A percentile compares a stretch with the other conserved stretches of the same genome.
Conservation (phyloP, 352 stramenopile species). For the Globisporangium paddicum region DNA sequence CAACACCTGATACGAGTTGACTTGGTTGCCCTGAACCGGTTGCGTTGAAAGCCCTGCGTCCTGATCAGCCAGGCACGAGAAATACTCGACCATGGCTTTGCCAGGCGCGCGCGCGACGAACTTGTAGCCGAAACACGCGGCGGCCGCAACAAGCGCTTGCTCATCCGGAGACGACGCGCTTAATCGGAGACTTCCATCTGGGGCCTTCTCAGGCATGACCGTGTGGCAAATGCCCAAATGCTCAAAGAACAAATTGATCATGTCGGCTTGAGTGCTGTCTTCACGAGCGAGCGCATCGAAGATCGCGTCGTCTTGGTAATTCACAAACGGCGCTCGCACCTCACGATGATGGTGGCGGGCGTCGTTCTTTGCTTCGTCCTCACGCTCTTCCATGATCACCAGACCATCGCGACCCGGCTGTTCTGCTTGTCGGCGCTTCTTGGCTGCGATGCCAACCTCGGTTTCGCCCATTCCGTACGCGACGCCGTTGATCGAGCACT, state of each 20-base stretch:
- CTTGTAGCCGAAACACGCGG: slow-evolving; percentile 79
- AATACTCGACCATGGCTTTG: slow-evolving; percentile 73
- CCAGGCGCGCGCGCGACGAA: slow-evolving; percentile 67
- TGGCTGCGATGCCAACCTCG: slow-evolving; percentile 74
- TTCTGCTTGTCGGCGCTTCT: slow-evolving; percentile 56
- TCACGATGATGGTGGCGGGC: slow-evolving; percentile 35
- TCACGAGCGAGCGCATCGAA: slow-evolving; percentile 53
- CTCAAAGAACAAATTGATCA: slow-evolving; percentile 79
- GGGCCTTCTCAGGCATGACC: slow-evolving; percentile 95
- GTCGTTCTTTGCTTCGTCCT: slow-evolving; percentile 26
- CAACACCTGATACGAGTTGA: slow-evolving; percentile 79
- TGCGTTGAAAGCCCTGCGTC: slow-evolving; percentile 26
- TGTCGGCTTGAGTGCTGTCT: slow-evolving; percentile 33
- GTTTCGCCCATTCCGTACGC: slow-evolving; percentile 90
- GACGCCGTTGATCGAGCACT: slow-evolving; percentile 93
- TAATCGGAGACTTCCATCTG: slow-evolving; percentile 79
- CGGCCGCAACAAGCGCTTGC: slow-evolving; percentile 82
- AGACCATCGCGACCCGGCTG: not conserved
- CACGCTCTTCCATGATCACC: not conserved
- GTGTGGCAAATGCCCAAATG: slow-evolving; percentile 93
- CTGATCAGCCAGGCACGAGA: slow-evolving; percentile 32
- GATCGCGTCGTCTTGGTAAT: slow-evolving; percentile 81
- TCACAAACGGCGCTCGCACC: slow-evolving; percentile 76
- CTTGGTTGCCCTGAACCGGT: slow-evolving; percentile 23
- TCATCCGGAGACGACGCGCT: slow-evolving; percentile 92